phyloP scores from a whole-genome alignment of 306 rosid genomes.

The Pachyrhizus erosus region DNA sequence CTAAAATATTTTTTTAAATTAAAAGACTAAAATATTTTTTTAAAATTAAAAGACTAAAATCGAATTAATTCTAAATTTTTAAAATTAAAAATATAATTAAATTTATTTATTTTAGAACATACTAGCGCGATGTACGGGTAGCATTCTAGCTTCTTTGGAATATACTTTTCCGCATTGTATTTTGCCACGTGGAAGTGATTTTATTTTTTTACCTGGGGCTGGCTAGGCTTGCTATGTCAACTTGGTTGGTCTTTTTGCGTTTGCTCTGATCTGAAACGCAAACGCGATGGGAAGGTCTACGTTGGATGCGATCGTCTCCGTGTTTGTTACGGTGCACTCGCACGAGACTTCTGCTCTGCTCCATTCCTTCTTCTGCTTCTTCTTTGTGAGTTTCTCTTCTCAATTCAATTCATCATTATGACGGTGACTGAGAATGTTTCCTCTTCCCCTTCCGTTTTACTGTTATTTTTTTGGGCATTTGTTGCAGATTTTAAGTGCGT shows the following conservation, averaged over 20 bases:
- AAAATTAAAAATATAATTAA: too few species aligned
- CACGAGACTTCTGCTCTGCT: slow-evolving; percentile 84
- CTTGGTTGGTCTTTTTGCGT: not conserved
- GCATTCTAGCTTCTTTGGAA: too few species aligned
- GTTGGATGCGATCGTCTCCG: slow-evolving; percentile 63
- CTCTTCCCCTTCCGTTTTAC: not conserved
- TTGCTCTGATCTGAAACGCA: slow-evolving; percentile 12
- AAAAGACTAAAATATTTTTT: too few species aligned
- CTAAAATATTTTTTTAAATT: too few species aligned
- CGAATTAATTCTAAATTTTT: too few species aligned
- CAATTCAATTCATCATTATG: not conserved
- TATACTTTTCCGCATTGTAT: too few species aligned
- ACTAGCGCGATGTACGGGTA: too few species aligned
- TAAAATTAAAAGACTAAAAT: too few species aligned
- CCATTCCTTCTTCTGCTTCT: slow-evolving; percentile 87
- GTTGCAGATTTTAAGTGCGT: slow-evolving; percentile 89
- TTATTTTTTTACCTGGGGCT: not conserved
- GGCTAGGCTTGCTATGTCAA: too few species aligned
- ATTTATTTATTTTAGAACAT: too few species aligned
- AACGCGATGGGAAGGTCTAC: slow-evolving; percentile 61
- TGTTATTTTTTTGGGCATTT: not conserved
- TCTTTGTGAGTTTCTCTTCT: slow-evolving; percentile 66
- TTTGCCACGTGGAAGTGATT: too few species aligned
- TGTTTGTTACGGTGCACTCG: slow-evolving; percentile 82
- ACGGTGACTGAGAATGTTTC: not conserved